Evolutionary conservation across 768 basidiomycete genomes (phyloP).

Genomic region (Termitomyces sp.): DNA sequence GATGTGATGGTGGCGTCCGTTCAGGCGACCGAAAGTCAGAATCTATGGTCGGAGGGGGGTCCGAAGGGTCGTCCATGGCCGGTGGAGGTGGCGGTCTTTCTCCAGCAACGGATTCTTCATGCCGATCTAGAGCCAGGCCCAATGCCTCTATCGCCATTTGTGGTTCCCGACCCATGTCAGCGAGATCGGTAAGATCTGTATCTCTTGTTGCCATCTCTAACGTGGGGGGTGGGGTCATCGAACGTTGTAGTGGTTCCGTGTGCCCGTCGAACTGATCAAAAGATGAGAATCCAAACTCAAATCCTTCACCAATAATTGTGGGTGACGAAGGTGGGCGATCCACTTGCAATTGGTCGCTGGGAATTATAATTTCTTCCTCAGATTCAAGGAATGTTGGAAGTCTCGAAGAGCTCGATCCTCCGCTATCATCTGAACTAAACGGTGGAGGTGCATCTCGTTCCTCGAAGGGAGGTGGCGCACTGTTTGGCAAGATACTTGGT

Average conservation of each 20-base stretch:
- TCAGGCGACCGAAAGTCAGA: slow-evolving; percentile 65
- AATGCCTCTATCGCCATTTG: slow-evolving; percentile 55
- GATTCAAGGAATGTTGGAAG: slow-evolving; percentile 80
- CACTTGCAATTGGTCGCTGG: slow-evolving; percentile 33
- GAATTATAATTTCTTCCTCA: slow-evolving; percentile 73
- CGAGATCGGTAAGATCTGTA: slow-evolving; percentile 64
- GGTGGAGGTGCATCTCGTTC: slow-evolving; percentile 81
- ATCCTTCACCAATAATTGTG: slow-evolving; percentile 69
- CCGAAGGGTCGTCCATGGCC: slow-evolving; percentile 82
- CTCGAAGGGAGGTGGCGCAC: slow-evolving; percentile 82
- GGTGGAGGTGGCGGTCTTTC: slow-evolving; percentile 69
- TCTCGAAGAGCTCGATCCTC: slow-evolving; percentile 54
- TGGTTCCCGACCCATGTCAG: slow-evolving; percentile 48
- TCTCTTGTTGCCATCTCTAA: slow-evolving; percentile 74
- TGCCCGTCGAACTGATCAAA: slow-evolving; percentile 83
- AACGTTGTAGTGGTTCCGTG: slow-evolving; percentile 60
- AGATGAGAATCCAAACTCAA: slow-evolving; percentile 67
- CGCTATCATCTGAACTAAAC: slow-evolving; percentile 53
- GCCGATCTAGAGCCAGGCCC: slow-evolving; percentile 54
- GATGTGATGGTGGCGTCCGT: slow-evolving; percentile 28
- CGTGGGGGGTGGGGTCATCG: slow-evolving; percentile 70
- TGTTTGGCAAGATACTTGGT: slow-evolving; percentile 61
- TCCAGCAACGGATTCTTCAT: slow-evolving; percentile 33
- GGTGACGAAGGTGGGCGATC: slow-evolving; percentile 30
- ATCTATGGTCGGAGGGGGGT: slow-evolving; percentile 87